A percentile compares a stretch with the other conserved stretches of the same genome.
phyloP scores from a whole-genome alignment of 140 eudicot genomes.

The Bidens hawaiensis region DNA sequence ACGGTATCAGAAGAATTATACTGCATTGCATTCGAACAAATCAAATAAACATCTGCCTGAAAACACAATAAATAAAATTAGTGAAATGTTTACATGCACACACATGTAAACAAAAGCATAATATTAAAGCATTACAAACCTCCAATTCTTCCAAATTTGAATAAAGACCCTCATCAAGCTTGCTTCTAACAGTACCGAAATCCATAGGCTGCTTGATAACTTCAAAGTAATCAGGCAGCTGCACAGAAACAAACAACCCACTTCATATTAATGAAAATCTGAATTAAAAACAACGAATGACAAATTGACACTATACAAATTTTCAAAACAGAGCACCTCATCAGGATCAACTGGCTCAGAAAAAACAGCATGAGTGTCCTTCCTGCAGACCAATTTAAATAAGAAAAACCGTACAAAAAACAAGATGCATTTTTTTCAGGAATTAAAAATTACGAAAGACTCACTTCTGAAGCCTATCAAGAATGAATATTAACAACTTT shows the following conservation, averaged over 20 bases:
- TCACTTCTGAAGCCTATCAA: slow-evolving; percentile 96
- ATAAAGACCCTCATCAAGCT: slow-evolving; percentile 66
- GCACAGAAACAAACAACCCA: neutral
- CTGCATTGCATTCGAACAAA: slow-evolving; percentile 89
- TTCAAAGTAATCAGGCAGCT: neutral
- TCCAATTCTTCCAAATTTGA: slow-evolving; percentile 70
- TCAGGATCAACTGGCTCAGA: slow-evolving; percentile 91
- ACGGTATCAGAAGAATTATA: slow-evolving; percentile 72
- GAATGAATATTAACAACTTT: slow-evolving; percentile 88
- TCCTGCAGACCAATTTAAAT: slow-evolving; percentile 48
- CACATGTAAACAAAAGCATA: too few relatives aligned
- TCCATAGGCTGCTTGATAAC: slow-evolving; percentile 57
- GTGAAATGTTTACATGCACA: too few relatives aligned
- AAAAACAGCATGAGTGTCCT: slow-evolving; percentile 89
- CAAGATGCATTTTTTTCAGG: slow-evolving; percentile 8
- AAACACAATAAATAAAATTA: slow-evolving; percentile 5
- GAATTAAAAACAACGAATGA: neutral
- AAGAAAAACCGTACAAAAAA: slow-evolving; percentile 15
- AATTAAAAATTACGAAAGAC: slow-evolving; percentile 30
- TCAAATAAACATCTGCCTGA: slow-evolving; percentile 80
- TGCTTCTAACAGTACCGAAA: slow-evolving; percentile 78
- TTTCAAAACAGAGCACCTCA: slow-evolving; percentile 52
- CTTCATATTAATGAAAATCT: neutral
- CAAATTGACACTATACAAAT: neutral
- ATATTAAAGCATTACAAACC: slow-evolving; percentile 49